These are phyloP conservation scores for Peronospora destructor DNA, from an alignment of 352 stramenopile genomes.

Conservation along the genomic window DNA sequence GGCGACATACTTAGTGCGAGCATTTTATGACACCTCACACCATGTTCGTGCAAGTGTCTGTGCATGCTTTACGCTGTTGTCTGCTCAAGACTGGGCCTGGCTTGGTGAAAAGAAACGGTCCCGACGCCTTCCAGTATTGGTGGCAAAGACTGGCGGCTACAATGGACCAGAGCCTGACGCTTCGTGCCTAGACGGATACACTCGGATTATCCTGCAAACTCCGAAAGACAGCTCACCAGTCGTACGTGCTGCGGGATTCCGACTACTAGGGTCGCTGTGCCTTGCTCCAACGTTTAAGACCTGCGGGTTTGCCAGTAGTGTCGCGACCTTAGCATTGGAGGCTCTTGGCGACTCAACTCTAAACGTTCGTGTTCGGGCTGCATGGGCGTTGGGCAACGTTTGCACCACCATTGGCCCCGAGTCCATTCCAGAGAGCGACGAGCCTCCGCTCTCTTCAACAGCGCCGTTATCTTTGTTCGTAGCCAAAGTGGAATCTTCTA, in stretches of 20 bases:
- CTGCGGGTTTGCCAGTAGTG: constrained; percentile 47
- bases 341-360: constrained; percentile 64
- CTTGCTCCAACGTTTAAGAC: constrained; percentile 75
- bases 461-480: constrained; percentile 13
- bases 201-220: constrained; percentile 65
- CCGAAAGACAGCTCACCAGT: constrained; percentile 74
- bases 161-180: constrained; percentile 21
- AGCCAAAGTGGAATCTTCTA: constrained; percentile 5
- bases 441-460: constrained; percentile 8
- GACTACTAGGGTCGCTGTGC: constrained; percentile 67
- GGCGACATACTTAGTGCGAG: constrained; percentile 67
- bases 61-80: constrained; percentile 81
- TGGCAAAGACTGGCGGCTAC: constrained; percentile 28
- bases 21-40: constrained; percentile 80
- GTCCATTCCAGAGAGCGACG: constrained; percentile 15
- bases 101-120: constrained; percentile 42
- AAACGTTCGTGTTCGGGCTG: constrained; percentile 79
- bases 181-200: constrained; percentile 61
- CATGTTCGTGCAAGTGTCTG: constrained; percentile 83
- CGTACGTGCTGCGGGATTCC: constrained; percentile 71
- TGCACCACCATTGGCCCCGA: constrained; percentile 77
- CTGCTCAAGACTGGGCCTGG: constrained; percentile 53
- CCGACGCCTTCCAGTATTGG: constrained; percentile 28
- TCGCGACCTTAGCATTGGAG: constrained; percentile 59
- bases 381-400: constrained; percentile 80